A percentile compares a stretch with the other conserved stretches of the same genome.
Evolutionary conservation across 495 filamentous ascomycete genomes (phyloP).

Genomic region (Aspergillus steynii): DNA sequence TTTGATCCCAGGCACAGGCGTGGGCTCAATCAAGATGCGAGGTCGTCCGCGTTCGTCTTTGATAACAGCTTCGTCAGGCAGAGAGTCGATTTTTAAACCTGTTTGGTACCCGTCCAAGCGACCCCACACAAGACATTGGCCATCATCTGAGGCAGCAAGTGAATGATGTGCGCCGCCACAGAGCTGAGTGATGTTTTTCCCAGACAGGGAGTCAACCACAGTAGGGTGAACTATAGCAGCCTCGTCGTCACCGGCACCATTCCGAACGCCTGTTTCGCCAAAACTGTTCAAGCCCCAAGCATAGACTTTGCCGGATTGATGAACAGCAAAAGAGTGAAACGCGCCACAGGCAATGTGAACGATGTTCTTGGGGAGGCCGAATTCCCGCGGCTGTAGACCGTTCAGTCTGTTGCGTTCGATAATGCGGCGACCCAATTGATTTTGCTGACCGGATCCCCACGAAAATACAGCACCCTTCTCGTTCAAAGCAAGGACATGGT

Average conservation of each 20-base stretch:
- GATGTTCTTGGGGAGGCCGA: slow-evolving; percentile 64
- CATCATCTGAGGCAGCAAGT: slow-evolving; percentile 51
- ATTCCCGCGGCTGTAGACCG: slow-evolving; percentile 66
- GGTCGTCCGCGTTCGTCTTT: slow-evolving; percentile 49
- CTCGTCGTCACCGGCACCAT: slow-evolving; percentile 66
- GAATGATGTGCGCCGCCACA: slow-evolving; percentile 61
- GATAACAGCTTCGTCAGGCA: slow-evolving; percentile 51
- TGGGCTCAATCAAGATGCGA: slow-evolving; percentile 58
- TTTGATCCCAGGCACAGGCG: slow-evolving; percentile 46
- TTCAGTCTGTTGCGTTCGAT: slow-evolving; percentile 55
- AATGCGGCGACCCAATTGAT: slow-evolving; percentile 63
- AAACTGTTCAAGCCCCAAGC: slow-evolving; percentile 90
- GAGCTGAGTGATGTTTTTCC: slow-evolving; percentile 44
- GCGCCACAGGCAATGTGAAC: slow-evolving; percentile 53
- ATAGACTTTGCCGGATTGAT: slow-evolving; percentile 68
- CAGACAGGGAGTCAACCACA: slow-evolving; percentile 58
- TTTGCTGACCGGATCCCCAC: slow-evolving; percentile 65
- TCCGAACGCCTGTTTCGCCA: slow-evolving; percentile 72
- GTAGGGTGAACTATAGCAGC: slow-evolving; percentile 59
- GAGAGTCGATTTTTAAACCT: slow-evolving; percentile 51
- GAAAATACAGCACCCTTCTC: slow-evolving; percentile 55
- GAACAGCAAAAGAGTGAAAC: slow-evolving; percentile 71
- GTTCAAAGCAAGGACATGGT: slow-evolving; percentile 64
- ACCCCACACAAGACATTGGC: slow-evolving; percentile 60
- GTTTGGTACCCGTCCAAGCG: slow-evolving; percentile 59